These are phyloP conservation scores for Gardenia jasminoides DNA, from an alignment of 257 asterid species.

Conservation along the genomic window DNA sequence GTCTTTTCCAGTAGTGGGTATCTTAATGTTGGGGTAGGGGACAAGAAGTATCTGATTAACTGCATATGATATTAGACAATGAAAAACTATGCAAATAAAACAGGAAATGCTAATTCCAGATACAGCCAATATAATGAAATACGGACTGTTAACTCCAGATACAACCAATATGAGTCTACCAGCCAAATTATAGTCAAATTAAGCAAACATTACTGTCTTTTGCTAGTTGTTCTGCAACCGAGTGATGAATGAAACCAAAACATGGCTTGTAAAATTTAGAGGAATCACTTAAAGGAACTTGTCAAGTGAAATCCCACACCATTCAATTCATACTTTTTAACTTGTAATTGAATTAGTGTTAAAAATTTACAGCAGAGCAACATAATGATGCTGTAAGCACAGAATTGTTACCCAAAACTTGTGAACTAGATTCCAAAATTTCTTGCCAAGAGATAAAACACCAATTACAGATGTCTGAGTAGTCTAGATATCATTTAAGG, in stretches of 20 bases:
- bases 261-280: not conserved
- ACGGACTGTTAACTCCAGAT: not conserved
- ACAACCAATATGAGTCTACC: not conserved
- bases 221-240: not conserved
- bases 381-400: not conserved
- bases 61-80: not conserved
- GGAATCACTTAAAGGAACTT: not conserved
- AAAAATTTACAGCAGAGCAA: not conserved
- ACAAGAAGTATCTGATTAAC: not conserved
- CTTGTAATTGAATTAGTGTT: not conserved
- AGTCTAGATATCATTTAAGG: not conserved
- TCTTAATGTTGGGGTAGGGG: no score
- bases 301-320: not conserved
- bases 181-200: not conserved
- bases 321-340: not conserved
- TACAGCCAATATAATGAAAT: no score
- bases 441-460: not conserved
- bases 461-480: not conserved
- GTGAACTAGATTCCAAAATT: not conserved
- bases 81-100: not conserved
- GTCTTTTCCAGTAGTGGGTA: not conserved
- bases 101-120: not conserved
- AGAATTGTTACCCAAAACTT: not conserved
- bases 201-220: not conserved
- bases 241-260: not conserved